A percentile compares a stretch with the other conserved stretches of the same genome.
Evolutionary conservation across 179 eudicot species (phyloP).

Genomic region (Spinacia oleracea): DNA sequence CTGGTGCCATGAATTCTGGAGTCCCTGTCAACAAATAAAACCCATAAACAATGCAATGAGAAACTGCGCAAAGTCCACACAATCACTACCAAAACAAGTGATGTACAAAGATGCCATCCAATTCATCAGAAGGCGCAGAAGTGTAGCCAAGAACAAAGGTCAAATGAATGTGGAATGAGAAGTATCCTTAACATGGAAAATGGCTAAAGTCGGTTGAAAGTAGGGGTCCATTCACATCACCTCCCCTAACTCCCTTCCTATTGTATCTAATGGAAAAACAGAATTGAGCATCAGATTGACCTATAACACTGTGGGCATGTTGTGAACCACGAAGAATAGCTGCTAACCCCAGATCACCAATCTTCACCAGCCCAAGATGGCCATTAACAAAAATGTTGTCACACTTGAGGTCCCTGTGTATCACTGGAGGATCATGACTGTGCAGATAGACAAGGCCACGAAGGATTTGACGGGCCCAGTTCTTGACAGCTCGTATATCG

Average conservation of each 20-base stretch:
- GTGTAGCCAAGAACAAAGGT: neutral
- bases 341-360: conserved; percentile 82
- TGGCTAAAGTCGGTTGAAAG: neutral
- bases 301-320: conserved; percentile 73
- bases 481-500: conserved; percentile 56
- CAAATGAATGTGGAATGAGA: neutral
- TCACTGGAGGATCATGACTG: conserved; percentile 71
- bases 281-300: conserved; percentile 28
- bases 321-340: conserved; percentile 65
- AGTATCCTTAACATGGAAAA: neutral
- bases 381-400: conserved; percentile 86
- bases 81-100: neutral
- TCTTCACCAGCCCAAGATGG: conserved; percentile 77
- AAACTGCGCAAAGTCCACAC: neutral
- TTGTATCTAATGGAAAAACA: neutral
- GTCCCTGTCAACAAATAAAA: conserved; percentile 48
- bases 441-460: conserved; percentile 66
- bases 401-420: conserved; percentile 77
- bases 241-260: neutral
- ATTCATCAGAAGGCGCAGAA: neutral
- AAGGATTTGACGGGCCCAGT: conserved; percentile 74
- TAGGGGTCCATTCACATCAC: neutral
- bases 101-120: neutral
- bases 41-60: conserved; percentile 1
- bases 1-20: conserved; percentile 86